Evolutionary conservation across 805 yeast species (phyloP).

Genomic region (Sugiyamaella mastotermitis): DNA sequence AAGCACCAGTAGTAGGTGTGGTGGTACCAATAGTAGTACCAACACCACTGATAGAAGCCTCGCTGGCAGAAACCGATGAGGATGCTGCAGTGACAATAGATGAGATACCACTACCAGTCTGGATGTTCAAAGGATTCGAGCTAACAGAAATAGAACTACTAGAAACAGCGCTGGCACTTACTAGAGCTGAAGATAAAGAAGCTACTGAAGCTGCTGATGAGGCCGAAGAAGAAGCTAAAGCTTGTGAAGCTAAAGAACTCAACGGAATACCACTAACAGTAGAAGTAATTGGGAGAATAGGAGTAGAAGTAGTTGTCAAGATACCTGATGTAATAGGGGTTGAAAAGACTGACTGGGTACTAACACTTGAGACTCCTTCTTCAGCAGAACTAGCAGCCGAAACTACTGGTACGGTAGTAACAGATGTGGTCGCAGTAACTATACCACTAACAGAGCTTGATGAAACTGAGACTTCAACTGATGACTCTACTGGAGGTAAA

Average conservation of each 20-base stretch:
- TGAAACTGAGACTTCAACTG: neutral
- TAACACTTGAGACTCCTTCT: neutral
- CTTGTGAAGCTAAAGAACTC: too few relatives aligned
- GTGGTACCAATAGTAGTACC: constrained; percentile 1
- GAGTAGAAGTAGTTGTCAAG: constrained; percentile 8
- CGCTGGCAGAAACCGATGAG: constrained; percentile 2
- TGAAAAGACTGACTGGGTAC: constrained; percentile 2
- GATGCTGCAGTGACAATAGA: constrained; percentile 2
- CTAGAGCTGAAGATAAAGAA: too few relatives aligned
- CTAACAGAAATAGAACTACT: constrained; percentile 1
- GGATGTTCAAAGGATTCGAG: constrained; percentile 5
- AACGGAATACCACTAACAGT: too few relatives aligned
- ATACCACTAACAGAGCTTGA: neutral
- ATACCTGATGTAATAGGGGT: too few relatives aligned
- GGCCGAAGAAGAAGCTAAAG: too few relatives aligned
- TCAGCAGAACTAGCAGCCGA: constrained; percentile 2
- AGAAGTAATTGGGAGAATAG: neutral
- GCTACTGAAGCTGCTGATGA: neutral
- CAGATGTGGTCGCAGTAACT: constrained; percentile 9
- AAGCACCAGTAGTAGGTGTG: constrained; percentile 6
- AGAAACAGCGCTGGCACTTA: too few relatives aligned
- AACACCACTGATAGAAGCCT: constrained; percentile 1
- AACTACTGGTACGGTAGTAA: constrained; percentile 6
- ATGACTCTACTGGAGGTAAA: constrained; percentile 6
- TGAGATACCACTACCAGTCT: neutral